Evolutionary conservation across 2,329 filamentous ascomycete genomes (phyloP), one percentile per base, ranked within the genome.

Genomic region (Pestalotiopsis sp.): DNA sequence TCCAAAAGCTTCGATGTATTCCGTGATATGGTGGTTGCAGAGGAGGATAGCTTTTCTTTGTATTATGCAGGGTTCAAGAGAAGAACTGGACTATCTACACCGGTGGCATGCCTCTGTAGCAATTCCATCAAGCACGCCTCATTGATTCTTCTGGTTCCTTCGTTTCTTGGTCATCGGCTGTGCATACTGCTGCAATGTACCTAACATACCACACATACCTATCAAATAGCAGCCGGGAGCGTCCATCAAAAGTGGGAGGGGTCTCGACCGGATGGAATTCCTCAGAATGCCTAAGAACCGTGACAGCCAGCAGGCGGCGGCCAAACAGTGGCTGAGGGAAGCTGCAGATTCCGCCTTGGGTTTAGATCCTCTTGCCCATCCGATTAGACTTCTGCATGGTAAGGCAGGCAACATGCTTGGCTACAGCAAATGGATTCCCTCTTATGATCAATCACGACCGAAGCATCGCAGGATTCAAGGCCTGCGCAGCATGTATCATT

Each of bases 271-370:
- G 31, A 65, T 65, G 63, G 63, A 65, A 65, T 56, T 65, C 31
- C 63, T 65, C 41, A 65, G 63, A 65, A 65, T 31, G 63, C 63
- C 49, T 49, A 57, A 65, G 63, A 65, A 64, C 61, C n/a, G 41
- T 25, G 20, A 62, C 57, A 27, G 23, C 14, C 12, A 64, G 17
- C 6, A 52, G 17, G 45, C 45, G 45, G 20, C 45, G 7, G 45
- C 17, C 45, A 17, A 41, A 41, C 36, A 39, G 59, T 41, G 63
- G 63, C 63, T 65, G 63, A 65, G 31, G 38, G 39, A 52, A 56
- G 49, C 45, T 39, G 36, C n/a, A 12, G 49, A 25, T 57, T 20
- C 63, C 45, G 41, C 27, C n/a, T 56, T 65, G 11, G 63, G 63
- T 57, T 65, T 65, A 65, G 63, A 49, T 38, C 27, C n/a, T 13